Evolutionary conservation across 768 basidiomycete genomes (phyloP).

Genomic region (Termitomyces sp.): DNA sequence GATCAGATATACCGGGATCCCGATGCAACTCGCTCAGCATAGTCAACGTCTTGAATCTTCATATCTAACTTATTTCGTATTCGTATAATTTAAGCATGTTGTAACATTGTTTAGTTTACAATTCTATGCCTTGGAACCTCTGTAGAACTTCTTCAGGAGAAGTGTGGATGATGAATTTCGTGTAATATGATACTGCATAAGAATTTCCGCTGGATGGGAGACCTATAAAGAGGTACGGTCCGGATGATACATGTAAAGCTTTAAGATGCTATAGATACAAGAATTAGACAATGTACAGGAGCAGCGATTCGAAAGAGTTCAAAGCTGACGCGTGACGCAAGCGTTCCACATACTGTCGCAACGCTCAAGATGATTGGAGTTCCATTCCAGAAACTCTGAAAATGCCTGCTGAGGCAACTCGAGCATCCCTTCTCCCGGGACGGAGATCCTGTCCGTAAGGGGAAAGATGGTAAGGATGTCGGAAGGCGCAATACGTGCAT

Average conservation of each 20-base stretch:
- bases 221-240: background rate
- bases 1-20: slow-evolving; percentile 46
- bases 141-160: background rate
- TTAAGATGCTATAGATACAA: slow-evolving; percentile 7
- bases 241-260: background rate
- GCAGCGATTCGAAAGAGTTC: background rate
- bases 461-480: slow-evolving; percentile 60
- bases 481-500: slow-evolving; percentile 53
- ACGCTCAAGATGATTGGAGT: slow-evolving; percentile 43
- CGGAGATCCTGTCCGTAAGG: slow-evolving; percentile 24
- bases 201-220: background rate
- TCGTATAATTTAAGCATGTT: slow-evolving; percentile 12
- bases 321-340: slow-evolving; percentile 8
- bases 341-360: slow-evolving; percentile 56
- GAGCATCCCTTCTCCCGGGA: slow-evolving; percentile 45
- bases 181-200: background rate
- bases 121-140: background rate
- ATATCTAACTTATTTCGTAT: slow-evolving; percentile 8
- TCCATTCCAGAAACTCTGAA: slow-evolving; percentile 50
- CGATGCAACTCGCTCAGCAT: slow-evolving; percentile 32
- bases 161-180: background rate
- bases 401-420: slow-evolving; percentile 59
- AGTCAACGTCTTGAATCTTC: slow-evolving; percentile 14
- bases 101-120: slow-evolving; percentile 10
- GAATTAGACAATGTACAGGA: background rate